phyloP scores from a whole-genome alignment of 192 early-diverging fungal species.

The Backusella tarrabulga region DNA sequence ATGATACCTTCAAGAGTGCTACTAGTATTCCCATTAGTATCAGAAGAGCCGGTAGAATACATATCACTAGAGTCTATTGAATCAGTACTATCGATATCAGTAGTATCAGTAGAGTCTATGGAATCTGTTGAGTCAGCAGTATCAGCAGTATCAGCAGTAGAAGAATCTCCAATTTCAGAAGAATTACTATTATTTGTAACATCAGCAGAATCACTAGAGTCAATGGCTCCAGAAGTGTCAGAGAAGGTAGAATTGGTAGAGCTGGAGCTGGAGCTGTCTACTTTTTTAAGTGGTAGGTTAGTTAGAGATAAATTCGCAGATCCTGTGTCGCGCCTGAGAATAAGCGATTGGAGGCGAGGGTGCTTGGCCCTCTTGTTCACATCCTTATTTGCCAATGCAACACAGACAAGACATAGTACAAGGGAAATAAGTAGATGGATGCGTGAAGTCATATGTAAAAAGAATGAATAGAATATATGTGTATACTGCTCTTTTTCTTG shows the following conservation, averaged over 20 bases:
- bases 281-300: background rate
- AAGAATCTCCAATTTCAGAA: background rate
- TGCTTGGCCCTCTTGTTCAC: background rate
- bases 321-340: background rate
- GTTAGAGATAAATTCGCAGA: background rate
- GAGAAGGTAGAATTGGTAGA: background rate
- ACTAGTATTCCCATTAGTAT: background rate
- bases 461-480: background rate
- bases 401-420: background rate
- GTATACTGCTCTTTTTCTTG: background rate
- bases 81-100: background rate
- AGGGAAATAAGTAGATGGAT: background rate
- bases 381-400: background rate
- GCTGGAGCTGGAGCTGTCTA: background rate
- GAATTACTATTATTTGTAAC: background rate
- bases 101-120: background rate
- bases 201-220: background rate
- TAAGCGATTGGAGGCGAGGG: background rate
- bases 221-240: background rate
- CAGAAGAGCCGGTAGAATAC: background rate
- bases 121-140: background rate
- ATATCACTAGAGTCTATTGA: background rate
- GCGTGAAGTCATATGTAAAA: background rate
- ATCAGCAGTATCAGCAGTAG: background rate
- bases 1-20: background rate